Conservation (phyloP, 805 yeast genomes). For the Sugiyamaella smithiae region DNA sequence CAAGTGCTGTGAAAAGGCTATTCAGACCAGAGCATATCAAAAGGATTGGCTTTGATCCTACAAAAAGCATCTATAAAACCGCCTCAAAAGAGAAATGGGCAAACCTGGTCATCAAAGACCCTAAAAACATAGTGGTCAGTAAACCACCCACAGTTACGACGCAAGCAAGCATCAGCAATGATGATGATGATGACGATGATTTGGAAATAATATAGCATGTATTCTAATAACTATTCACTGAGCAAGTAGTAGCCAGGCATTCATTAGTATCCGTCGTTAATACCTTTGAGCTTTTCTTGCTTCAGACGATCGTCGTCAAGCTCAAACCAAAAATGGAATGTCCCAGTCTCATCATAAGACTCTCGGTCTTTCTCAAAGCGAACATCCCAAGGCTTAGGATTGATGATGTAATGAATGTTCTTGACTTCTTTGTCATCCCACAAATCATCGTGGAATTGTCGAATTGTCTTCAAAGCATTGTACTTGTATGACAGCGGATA, state of each 20-base stretch:
- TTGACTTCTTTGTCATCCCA: conserved; percentile 51
- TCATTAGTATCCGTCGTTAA: conserved; percentile 14
- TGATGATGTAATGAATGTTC: conserved; percentile 54
- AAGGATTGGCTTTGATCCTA: conserved; percentile 31
- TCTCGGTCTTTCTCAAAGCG: conserved; percentile 27
- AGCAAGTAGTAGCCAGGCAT: neutral
- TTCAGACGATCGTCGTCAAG: conserved; percentile 26
- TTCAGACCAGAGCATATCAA: conserved; percentile 27
- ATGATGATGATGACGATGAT: conserved; percentile 39
- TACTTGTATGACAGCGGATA: conserved; percentile 50
- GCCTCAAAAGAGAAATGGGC: conserved; percentile 24
- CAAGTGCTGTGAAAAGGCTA: conserved; percentile 3
- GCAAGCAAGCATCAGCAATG: neutral
- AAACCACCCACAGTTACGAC: neutral
- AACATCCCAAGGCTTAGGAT: conserved; percentile 62
- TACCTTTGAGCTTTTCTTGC: conserved; percentile 14
- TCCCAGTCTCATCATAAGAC: conserved; percentile 42
- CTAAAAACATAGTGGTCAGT: neutral
- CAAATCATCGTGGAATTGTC: conserved; percentile 42
- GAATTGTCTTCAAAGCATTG: conserved; percentile 55
- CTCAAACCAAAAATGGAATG: conserved; percentile 52
- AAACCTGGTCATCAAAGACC: conserved; percentile 9
- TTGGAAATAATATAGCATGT: conserved; percentile 22
- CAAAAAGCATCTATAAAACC: conserved; percentile 32
- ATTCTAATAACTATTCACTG: neutral